Evolutionary conservation across 208 protist species (phyloP), one percentile per base, ranked within the genome.

Genomic region (Wallacemonas rigidus): DNA sequence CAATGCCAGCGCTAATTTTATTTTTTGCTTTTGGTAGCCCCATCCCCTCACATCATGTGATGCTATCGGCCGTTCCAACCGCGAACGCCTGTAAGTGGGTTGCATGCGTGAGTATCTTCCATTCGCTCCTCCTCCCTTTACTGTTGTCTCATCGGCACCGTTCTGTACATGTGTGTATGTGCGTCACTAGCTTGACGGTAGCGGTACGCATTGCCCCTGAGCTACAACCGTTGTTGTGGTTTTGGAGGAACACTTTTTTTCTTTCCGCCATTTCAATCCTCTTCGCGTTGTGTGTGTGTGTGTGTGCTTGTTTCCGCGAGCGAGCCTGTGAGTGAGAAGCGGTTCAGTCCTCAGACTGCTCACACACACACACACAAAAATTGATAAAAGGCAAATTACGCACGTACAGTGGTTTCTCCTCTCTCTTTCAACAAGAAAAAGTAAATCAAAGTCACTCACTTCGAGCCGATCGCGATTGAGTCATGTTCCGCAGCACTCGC

Each of bases 401-500:
- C 45, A 14, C 12, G 6, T 12, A 50, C 45, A 50, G 8, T 50
- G 45, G 6, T 12, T 36, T 36, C 14, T n/a, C 8, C 53, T 57
- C 40, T 43, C 38, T 50, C 35, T 26, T 26, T 26, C 26, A 26
- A 26, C 26, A 26, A 26, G 26, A 26, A 26, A 26, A 26, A 26
- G 26, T 26, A 26, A 26, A 26, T 26, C 26, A 26, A 26, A 26
- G 6, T 65, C 17, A 8, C 38, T 8, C 12, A 12, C 60, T 7
- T 43, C 38, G 35, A 43, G 17, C 5, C 38, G 45, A 48, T 15
- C 48, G 40, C 50, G 35, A 38, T 69, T 57, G 11, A 6, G 7
- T 43, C 8, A 69, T 69, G 64, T 55, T 69, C 43, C 40, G 64
- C 64, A 35, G 64, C 39, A 35, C 15, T 43, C 47, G 64, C 50